Evolutionary conservation across 345 rosid species (phyloP).

Genomic region (Durio zibethinus): DNA sequence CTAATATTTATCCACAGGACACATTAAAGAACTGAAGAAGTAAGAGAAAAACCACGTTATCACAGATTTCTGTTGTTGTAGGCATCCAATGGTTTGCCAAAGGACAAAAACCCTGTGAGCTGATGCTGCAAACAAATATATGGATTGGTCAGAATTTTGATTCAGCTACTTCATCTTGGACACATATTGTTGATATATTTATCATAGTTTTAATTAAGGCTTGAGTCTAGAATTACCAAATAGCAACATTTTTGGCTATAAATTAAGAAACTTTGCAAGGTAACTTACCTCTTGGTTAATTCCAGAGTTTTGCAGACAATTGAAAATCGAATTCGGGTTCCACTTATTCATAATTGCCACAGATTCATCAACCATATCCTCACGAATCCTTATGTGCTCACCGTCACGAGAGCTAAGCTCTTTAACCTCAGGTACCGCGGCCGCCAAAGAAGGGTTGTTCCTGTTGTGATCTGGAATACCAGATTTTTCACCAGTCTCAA

Average conservation of each 20-base stretch:
- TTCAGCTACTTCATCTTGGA: neutral
- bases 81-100: constrained; percentile 30
- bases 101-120: constrained; percentile 27
- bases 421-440: constrained; percentile 14
- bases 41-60: neutral
- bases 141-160: neutral
- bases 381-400: constrained; percentile 11
- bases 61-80: constrained; percentile 14
- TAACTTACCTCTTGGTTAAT: constrained; percentile 34
- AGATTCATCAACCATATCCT: constrained; percentile 25
- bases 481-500: constrained; percentile 19
- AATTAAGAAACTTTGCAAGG: neutral
- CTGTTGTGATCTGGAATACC: constrained; percentile 8
- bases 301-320: constrained; percentile 25
- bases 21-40: neutral
- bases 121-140: constrained; percentile 32
- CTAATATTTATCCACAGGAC: neutral
- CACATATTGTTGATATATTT: neutral
- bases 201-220: neutral
- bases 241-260: neutral
- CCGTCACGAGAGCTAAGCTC: constrained; percentile 7
- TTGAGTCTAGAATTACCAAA: neutral
- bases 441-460: constrained; percentile 3
- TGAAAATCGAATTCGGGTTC: constrained; percentile 29
- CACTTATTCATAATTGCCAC: constrained; percentile 26